Base-by-base conservation (phyloP, 2,329 filamentous ascomycete species). In the Phialophora macrospora region DNA sequence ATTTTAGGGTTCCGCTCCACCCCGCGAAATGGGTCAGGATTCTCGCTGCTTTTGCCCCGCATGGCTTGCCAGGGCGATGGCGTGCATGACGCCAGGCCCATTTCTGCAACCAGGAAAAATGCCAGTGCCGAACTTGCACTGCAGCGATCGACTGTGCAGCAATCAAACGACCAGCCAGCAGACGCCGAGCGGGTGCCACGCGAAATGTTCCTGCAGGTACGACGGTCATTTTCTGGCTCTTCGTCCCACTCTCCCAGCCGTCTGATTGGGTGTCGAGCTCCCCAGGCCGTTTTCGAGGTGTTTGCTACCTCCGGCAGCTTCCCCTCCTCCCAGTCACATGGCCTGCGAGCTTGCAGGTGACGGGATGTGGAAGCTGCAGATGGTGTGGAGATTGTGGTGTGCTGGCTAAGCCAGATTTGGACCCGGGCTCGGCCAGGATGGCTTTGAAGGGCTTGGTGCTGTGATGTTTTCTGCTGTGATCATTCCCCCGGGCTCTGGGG, bases 1-100 rank as follows among this genome's bases (percentile, higher is more conserved):
- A 51, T 44, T 64, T 68, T 63, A 70, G 51, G 58, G 60, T 68
- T 74, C 74, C 74, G 74, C 74, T 74, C 74, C 74, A 70, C 74
- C 74, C 73, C 71, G 70, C 70, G 62, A 64, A 72, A 71, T 66
- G 22, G 69, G 67, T 61, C 67, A 60, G 62, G 70, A 62, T 59
- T 51, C 64, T 72, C 70, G 73, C 74, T 73, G 73, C 74, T 75
- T 75, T 75, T 74, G 68, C 68, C 66, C 59, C 72, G 72, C 28
- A 67, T 58, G 26, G 63, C 70, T n/a, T 32, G 71, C 34, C 55
- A 65, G 66, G 63, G 55, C 58, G 60, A 65, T 67, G 67, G 64
- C 67, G 62, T 69, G 67, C 67, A 69, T 69, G 67, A 67, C 67
- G 67, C 67, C 67, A 67, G 65, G 46, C 56, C 64, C 64, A 71